phyloP scores from a whole-genome alignment of 495 filamentous ascomycete genomes.

The Hypoxylon crocopeplum region DNA sequence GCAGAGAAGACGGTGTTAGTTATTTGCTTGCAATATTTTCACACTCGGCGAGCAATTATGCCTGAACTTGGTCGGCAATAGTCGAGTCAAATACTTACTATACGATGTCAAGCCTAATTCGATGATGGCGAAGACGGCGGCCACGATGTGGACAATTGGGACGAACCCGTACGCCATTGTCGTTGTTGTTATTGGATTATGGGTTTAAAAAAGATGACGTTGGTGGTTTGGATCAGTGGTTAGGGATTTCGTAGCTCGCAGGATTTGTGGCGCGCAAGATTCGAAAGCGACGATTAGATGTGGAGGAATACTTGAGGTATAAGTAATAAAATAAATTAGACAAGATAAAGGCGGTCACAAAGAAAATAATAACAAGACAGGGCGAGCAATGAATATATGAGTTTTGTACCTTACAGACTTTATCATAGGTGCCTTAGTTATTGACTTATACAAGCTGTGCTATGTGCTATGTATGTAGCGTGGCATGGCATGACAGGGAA shows the following conservation, averaged over 20 bases:
- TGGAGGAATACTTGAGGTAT: no score
- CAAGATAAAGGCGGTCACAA: no score
- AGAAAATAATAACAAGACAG: no score
- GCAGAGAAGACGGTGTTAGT: constrained; percentile 14
- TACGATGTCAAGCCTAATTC: constrained; percentile 76
- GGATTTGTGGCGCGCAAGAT: background rate
- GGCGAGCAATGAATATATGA: no score
- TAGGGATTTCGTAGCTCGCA: background rate
- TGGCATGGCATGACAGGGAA: constrained; percentile 27
- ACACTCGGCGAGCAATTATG: background rate
- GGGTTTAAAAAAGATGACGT: background rate
- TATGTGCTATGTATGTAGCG: constrained; percentile 15
- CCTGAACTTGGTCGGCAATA: no score
- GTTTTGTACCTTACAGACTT: background rate
- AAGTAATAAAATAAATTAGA: no score
- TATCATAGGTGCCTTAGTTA: background rate
- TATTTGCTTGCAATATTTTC: background rate
- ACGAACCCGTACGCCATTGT: constrained; percentile 58
- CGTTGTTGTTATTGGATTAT: background rate
- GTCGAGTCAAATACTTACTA: constrained; percentile 64
- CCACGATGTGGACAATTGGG: constrained; percentile 67
- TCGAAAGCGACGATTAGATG: background rate
- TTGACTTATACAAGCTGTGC: background rate
- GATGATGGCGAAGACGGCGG: constrained; percentile 71
- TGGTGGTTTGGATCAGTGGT: no score